These are phyloP conservation scores for Pseudomassariella vexata DNA, from an alignment of 2,329 filamentous ascomycete species.

Conservation along the genomic window DNA sequence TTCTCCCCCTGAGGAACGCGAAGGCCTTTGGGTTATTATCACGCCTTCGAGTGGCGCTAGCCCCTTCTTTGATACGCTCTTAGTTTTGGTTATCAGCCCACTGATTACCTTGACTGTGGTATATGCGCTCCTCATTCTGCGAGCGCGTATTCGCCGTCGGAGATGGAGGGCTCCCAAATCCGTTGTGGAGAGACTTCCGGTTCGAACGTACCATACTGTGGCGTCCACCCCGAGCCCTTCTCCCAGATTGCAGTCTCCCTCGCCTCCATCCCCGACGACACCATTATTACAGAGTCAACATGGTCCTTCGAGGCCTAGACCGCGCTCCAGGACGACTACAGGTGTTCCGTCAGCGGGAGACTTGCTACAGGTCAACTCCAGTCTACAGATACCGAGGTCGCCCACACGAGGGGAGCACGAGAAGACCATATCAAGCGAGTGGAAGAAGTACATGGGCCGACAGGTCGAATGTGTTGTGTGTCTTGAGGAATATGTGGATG, in stretches of 20 bases:
- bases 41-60: constrained; percentile 84
- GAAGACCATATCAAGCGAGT: constrained; percentile 53
- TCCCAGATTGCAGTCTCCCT: constrained; percentile 49
- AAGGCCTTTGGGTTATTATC: constrained; percentile 94
- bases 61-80: constrained; percentile 90
- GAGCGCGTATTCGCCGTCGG: constrained; percentile 80
- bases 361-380: constrained; percentile 36
- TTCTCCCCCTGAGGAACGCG: constrained; percentile 43
- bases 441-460: constrained; percentile 61
- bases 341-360: constrained; percentile 49
- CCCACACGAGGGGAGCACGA: constrained; percentile 41
- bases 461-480: constrained; percentile 93
- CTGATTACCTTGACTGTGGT: constrained; percentile 89
- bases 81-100: constrained; percentile 95
- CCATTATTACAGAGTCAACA: constrained; percentile 64
- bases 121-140: constrained; percentile 79
- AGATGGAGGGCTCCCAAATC: constrained; percentile 98
- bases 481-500: constrained; percentile 91
- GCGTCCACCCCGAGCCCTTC: constrained; percentile 52
- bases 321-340: constrained; percentile 61
- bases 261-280: constrained; percentile 67
- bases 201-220: constrained; percentile 91
- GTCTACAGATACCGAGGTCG: constrained; percentile 30
- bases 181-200: constrained; percentile 87
- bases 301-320: constrained; percentile 43